A percentile compares a stretch with the other conserved stretches of the same genome.
Conservation (phyloP, 345 rosid species). For the Eucalyptus fibrosa region DNA sequence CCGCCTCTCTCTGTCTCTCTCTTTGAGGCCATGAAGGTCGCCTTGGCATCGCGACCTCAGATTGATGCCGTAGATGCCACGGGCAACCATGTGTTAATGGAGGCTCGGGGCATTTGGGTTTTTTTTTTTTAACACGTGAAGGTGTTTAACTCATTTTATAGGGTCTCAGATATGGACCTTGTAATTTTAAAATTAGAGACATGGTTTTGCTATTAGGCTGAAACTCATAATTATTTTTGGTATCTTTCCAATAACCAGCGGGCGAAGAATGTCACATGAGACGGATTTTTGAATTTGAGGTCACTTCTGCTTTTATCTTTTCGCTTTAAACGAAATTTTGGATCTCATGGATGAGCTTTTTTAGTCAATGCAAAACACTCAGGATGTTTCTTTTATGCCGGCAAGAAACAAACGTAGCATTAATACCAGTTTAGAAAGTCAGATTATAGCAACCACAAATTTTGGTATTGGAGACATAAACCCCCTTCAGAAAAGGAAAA, state of each 20-base stretch:
- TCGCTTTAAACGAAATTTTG: background rate
- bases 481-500: background rate
- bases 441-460: background rate
- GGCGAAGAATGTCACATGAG: background rate
- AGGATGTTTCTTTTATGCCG: background rate
- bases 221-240: background rate
- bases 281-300: background rate
- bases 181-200: background rate
- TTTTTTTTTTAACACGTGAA: too few species aligned
- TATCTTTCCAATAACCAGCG: background rate
- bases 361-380: background rate
- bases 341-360: background rate
- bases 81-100: background rate
- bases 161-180: rapidly evolving
- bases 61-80: background rate
- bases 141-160: background rate
- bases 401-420: background rate
- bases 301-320: background rate
- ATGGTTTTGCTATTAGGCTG: background rate
- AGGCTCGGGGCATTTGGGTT: background rate
- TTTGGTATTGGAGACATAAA: background rate
- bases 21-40: background rate
- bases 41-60: background rate
- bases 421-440: background rate
- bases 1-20: background rate